Conservation (phyloP, 2,329 filamentous ascomycete species). For the Tolypocladium pustulatum region DNA sequence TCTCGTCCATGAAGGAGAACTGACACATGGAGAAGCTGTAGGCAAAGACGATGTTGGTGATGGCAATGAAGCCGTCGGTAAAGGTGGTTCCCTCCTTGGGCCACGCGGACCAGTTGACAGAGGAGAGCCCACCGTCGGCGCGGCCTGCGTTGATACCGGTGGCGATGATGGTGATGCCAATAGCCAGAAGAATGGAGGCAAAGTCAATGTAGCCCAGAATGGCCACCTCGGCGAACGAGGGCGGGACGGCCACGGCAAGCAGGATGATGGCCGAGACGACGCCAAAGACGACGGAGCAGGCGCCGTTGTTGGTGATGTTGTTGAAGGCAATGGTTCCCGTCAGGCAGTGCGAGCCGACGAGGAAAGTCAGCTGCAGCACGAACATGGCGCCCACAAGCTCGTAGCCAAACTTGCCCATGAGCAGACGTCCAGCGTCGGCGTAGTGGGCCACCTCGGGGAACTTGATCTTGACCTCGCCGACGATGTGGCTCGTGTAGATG, state of each 20-base stretch:
- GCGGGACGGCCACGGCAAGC: conserved; percentile 33
- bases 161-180: conserved; percentile 56
- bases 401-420: conserved; percentile 49
- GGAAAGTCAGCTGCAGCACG: conserved; percentile 54
- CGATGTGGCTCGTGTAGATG: conserved; percentile 36
- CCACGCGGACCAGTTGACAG: conserved; percentile 33
- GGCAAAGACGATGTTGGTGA: conserved; percentile 62
- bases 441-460: conserved; percentile 52
- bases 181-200: conserved; percentile 50
- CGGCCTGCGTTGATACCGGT: conserved; percentile 38
- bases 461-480: conserved; percentile 37
- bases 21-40: conserved; percentile 48
- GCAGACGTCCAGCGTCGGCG: conserved; percentile 54
- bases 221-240: conserved; percentile 37
- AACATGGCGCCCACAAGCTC: conserved; percentile 53
- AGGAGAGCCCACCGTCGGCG: conserved; percentile 18
- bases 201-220: conserved; percentile 46
- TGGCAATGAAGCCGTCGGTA: conserved; percentile 45
- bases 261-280: conserved; percentile 35
- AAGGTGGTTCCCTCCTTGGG: conserved; percentile 35
- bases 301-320: conserved; percentile 46
- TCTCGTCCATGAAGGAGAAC: conserved; percentile 43
- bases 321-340: conserved; percentile 62
- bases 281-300: conserved; percentile 34
- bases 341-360: conserved; percentile 61